Evolutionary conservation across 129 eudicot genomes (phyloP).

Genomic region (carrot (Daucus carota)): DH1_v3.0 NC_030386.2:24120501-24121000

Average conservation of each 20-base stretch:
- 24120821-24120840: background rate
- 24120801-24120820: background rate
- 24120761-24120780: background rate
- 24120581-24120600: slow-evolving; percentile 51
- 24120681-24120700: background rate
- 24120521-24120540: slow-evolving; percentile 52
- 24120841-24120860: background rate
- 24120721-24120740: background rate
- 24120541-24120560: slow-evolving; percentile 48
- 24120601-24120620: slow-evolving; percentile 43
- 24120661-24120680: background rate
- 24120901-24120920: background rate
- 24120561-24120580: slow-evolving; percentile 44
- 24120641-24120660: slow-evolving; percentile 36
- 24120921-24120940: background rate
- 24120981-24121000: background rate
- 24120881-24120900: background rate
- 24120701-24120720: background rate
- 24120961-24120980: background rate
- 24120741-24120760: no score
- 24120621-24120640: slow-evolving; percentile 28
- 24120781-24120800: background rate
- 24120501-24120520: slow-evolving; percentile 51
- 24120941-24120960: background rate
- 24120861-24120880: background rate